Conservation (phyloP, 805 yeast species). For the Candida argentea region DNA sequence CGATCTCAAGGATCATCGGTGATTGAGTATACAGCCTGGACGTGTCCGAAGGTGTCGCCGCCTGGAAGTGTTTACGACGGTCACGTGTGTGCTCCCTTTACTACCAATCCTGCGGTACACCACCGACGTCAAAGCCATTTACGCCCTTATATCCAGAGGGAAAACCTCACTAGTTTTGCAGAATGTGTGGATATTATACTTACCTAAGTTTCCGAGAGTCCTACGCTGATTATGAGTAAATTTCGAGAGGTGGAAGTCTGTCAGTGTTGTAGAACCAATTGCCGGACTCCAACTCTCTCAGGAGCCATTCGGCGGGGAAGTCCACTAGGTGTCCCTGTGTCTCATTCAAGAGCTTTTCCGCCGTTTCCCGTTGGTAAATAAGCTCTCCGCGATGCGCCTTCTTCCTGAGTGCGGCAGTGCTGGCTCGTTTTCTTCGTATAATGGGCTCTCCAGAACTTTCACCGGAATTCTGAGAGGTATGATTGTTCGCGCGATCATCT, state of each 20-base stretch:
- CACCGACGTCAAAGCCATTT: too few species aligned
- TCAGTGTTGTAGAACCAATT: conserved; percentile 96
- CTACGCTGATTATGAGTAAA: conserved; percentile 34
- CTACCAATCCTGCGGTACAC: too few species aligned
- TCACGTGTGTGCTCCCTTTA: too few species aligned
- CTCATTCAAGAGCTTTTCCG: conserved; percentile 60
- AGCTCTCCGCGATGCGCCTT: conserved; percentile 31
- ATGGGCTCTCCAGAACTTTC: neutral
- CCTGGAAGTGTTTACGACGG: too few species aligned
- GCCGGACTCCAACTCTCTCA: conserved; percentile 75
- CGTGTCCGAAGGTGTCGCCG: too few species aligned
- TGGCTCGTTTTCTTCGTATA: conserved; percentile 25
- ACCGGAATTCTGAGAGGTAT: neutral
- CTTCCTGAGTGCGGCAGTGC: conserved; percentile 26
- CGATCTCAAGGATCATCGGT: conserved; percentile 28
- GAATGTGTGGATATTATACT: too few species aligned
- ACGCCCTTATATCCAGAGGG: too few species aligned
- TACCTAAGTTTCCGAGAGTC: neutral
- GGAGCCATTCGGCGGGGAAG: conserved; percentile 91
- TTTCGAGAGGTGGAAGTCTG: conserved; percentile 90
- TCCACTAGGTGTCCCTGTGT: conserved; percentile 80
- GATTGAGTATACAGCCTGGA: too few species aligned
- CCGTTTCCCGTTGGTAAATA: conserved; percentile 63
- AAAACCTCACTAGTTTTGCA: too few species aligned
- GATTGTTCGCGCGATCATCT: conserved; percentile 1